A percentile compares a stretch with the other conserved stretches of the same genome.
phyloP scores from a whole-genome alignment of 306 rosid species.

The Delonix regia region DNA sequence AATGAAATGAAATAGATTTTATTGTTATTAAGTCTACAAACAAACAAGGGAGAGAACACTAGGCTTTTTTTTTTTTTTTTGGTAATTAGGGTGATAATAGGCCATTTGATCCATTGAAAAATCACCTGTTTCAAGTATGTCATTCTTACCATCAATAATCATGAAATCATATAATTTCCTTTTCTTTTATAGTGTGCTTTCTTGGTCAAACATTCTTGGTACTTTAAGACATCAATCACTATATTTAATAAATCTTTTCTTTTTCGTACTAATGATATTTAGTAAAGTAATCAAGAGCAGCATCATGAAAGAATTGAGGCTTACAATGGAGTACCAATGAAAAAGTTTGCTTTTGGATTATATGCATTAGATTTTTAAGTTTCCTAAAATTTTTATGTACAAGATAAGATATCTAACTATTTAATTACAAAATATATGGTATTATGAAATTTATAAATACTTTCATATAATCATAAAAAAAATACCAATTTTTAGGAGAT shows the following conservation, averaged over 20 bases:
- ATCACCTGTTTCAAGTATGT: no score
- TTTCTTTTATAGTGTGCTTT: neutral
- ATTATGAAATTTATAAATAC: neutral
- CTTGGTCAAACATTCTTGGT: slow-evolving; percentile 1
- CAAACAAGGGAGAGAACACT: neutral
- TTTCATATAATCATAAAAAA: neutral
- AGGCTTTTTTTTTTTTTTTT: neutral
- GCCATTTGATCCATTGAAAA: neutral
- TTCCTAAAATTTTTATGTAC: neutral
- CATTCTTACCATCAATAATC: neutral
- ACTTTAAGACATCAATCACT: slow-evolving; percentile 16
- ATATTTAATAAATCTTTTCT: neutral
- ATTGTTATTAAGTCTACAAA: neutral
- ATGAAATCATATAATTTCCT: neutral
- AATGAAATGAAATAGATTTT: neutral
- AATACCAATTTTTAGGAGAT: neutral
- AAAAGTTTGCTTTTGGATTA: slow-evolving; percentile 11
- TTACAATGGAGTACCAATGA: neutral
- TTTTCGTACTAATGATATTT: neutral
- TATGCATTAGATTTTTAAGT: neutral
- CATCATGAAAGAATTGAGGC: slow-evolving; percentile 21
- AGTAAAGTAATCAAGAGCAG: slow-evolving; percentile 3
- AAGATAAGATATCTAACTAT: neutral
- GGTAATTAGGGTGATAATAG: no score
- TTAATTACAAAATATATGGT: no score